phyloP scores from a whole-genome alignment of 345 rosid species.

The Arabis hirsuta region DNA sequence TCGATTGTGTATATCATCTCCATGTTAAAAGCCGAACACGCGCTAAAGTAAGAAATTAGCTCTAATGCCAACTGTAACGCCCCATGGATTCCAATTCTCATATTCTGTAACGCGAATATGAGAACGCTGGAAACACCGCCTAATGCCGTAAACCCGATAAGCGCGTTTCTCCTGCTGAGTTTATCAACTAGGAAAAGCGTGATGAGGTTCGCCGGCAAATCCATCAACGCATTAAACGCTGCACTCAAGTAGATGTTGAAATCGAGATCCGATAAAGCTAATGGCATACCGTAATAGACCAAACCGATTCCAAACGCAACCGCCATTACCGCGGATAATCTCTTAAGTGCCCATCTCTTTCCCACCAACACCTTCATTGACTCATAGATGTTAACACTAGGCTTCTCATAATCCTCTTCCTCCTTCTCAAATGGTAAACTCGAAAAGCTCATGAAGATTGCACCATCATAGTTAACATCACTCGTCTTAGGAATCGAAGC shows the following conservation, averaged over 20 bases:
- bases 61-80: constrained; percentile 57
- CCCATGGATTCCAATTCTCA: constrained; percentile 33
- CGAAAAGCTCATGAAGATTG: constrained; percentile 45
- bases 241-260: constrained; percentile 68
- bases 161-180: constrained; percentile 50
- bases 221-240: constrained; percentile 64
- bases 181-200: constrained; percentile 52
- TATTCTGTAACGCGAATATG: constrained; percentile 41
- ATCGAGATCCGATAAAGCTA: constrained; percentile 55
- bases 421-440: constrained; percentile 36
- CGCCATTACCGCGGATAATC: constrained; percentile 48
- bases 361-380: constrained; percentile 51
- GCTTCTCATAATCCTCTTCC: constrained; percentile 36
- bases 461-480: constrained; percentile 25
- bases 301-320: constrained; percentile 65
- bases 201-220: constrained; percentile 60
- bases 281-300: constrained; percentile 78
- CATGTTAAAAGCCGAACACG: constrained; percentile 53
- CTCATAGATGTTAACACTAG: constrained; percentile 48
- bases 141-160: constrained; percentile 49
- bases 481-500: constrained; percentile 10
- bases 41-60: constrained; percentile 59
- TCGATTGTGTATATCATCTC: constrained; percentile 58
- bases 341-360: constrained; percentile 58
- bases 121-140: constrained; percentile 54